Conservation (phyloP, 2,329 filamentous ascomycete species). For the Dactylellina drechsleri region DNA sequence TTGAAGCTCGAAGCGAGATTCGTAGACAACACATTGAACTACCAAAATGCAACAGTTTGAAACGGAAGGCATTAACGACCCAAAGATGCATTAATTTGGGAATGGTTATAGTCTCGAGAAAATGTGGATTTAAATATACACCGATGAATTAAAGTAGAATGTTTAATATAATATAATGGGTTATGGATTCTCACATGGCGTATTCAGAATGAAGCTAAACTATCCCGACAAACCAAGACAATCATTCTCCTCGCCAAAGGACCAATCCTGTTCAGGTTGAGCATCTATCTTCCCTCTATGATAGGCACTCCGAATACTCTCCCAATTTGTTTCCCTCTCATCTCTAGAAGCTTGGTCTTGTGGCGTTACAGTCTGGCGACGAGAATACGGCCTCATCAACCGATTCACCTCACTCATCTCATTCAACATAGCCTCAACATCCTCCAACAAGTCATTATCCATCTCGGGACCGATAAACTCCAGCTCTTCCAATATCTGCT, state of each 20-base stretch:
- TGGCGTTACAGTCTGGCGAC: not conserved
- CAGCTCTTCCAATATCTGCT: not conserved
- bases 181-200: too few species aligned
- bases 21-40: conserved; percentile 8
- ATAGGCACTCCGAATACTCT: not conserved
- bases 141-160: too few species aligned
- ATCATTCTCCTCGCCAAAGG: conserved; percentile 32
- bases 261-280: conserved; percentile 2
- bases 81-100: too few species aligned
- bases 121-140: too few species aligned
- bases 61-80: too few species aligned
- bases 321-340: conserved; percentile 14
- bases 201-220: too few species aligned
- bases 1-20: not conserved
- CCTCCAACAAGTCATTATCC: conserved; percentile 21
- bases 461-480: not conserved
- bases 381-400: not conserved
- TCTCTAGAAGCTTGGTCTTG: not conserved
- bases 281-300: not conserved
- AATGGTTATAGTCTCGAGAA: too few species aligned
- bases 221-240: conserved; percentile 4
- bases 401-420: not conserved
- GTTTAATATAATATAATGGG: too few species aligned
- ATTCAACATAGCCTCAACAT: conserved; percentile 10
- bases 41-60: conserved; percentile 13